A percentile compares a stretch with the other conserved stretches of the same genome.
Evolutionary conservation across 2,329 filamentous ascomycete genomes (phyloP).

Genomic region (Botryosphaeria dothidea): DNA sequence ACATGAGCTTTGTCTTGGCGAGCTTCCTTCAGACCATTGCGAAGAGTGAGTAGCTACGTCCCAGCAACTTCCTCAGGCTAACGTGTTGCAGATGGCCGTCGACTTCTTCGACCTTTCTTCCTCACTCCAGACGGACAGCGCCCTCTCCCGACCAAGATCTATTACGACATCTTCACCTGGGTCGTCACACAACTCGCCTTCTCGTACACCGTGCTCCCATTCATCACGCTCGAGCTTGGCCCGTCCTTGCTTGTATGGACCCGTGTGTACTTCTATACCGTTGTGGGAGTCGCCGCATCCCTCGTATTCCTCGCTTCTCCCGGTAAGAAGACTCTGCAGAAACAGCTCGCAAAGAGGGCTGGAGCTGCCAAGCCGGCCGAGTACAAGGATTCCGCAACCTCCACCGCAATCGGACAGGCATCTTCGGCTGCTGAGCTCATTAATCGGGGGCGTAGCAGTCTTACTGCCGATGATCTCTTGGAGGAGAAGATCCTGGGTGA

Average conservation of each 20-base stretch:
- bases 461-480: conserved; percentile 12
- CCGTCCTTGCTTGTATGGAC: conserved; percentile 76
- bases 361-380: conserved; percentile 32
- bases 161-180: conserved; percentile 80
- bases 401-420: conserved; percentile 37
- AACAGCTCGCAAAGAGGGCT: conserved; percentile 30
- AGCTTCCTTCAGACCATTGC: conserved; percentile 90
- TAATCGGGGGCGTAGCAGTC: background rate
- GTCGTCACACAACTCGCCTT: conserved; percentile 79
- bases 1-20: conserved; percentile 84
- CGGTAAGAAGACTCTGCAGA: conserved; percentile 57
- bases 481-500: conserved; percentile 19
- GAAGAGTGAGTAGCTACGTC: conserved; percentile 68
- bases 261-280: conserved; percentile 84
- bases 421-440: background rate
- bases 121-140: conserved; percentile 69
- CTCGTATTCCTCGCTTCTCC: conserved; percentile 80
- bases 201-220: conserved; percentile 80
- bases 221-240: conserved; percentile 75
- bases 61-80: conserved; percentile 1
- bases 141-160: conserved; percentile 66
- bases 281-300: conserved; percentile 65
- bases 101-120: conserved; percentile 90
- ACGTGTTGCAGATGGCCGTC: conserved; percentile 70
- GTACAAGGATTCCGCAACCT: conserved; percentile 22